These are phyloP conservation scores for Fusarium subtropicale DNA, from an alignment of 2,329 filamentous ascomycete genomes.

Conservation along the genomic window DNA sequence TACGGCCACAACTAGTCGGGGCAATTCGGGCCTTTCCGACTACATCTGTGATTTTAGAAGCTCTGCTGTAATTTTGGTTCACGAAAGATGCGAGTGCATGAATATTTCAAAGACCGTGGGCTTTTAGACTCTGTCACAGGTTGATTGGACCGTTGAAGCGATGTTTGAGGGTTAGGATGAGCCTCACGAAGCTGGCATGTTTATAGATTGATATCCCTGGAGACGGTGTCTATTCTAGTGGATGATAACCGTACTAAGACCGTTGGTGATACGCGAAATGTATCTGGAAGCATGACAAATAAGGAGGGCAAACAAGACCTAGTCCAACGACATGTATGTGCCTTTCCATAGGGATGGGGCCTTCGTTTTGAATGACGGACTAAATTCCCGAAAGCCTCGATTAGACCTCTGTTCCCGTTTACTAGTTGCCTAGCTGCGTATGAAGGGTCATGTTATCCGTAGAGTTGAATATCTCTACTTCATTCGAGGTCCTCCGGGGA, in stretches of 20 bases:
- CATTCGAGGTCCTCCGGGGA: constrained; percentile 2
- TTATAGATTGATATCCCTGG: background rate
- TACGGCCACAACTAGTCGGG: constrained; percentile 8
- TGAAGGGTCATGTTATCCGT: background rate
- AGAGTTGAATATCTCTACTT: constrained; percentile 11
- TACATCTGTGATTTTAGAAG: background rate
- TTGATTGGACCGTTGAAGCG: background rate
- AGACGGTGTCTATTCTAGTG: background rate
- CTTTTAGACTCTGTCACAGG: background rate
- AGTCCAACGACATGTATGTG: background rate
- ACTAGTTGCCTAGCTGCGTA: background rate
- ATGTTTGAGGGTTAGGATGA: background rate
- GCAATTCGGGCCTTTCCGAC: constrained; percentile 6
- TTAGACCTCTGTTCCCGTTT: background rate
- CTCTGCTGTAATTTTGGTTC: constrained; percentile 8
- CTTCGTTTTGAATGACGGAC: constrained; percentile 13
- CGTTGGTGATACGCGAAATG: constrained; percentile 18
- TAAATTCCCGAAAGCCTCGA: constrained; percentile 28
- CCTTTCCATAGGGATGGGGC: constrained; percentile 16
- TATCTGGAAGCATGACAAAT: constrained; percentile 20
- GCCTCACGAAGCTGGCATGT: background rate
- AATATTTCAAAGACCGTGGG: background rate
- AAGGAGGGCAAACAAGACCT: constrained; percentile 3
- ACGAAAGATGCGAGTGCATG: background rate
- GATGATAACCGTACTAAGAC: background rate